Evolutionary conservation across 306 rosid species (phyloP), one percentile per base, ranked within the genome.

Genomic region (Alnus glutinosa): DNA sequence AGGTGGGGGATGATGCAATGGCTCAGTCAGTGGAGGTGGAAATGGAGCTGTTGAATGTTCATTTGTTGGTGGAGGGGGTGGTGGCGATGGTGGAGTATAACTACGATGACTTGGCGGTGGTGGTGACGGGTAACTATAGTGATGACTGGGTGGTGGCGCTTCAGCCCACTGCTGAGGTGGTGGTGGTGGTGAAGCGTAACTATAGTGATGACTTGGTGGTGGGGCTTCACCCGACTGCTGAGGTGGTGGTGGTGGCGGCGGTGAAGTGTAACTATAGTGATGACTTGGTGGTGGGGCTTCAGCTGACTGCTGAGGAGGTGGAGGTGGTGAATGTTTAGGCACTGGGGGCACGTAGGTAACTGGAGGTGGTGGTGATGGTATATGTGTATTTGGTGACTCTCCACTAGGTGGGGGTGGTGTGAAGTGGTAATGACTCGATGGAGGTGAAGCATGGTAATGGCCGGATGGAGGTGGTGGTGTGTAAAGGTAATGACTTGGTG

Each of bases 41-140:
- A 51, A 11, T 23, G 75, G 55, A 50, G 55, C 59, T 54, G 58
- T 54, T 14, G 58, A 54, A 54, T 54, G 58, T 16, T 18, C 19
- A 16, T 54, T 54, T 18, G 59, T 16, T 2, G 6, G 59, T 6
- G 59, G 59, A 54, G 59, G 59, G 11, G n/a, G 69, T 15, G 82
- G 77, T 36, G 44, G 14, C 9, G 34, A 46, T 51, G 70, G 69
- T 36, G 77, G 77, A 8, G 32, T 34, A 36, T 63, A 63, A 32
- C n/a, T 11, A 32, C 13, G 46, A 63, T 63, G 18, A 61, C 37
- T 13, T 30, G 69, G 63, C 0, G 79, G 67, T 0, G 84, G 73
- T 7, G 81, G 78, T 61, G 73, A 39, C 48, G 68, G 8, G 68
- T 28, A 37, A 79, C 19, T 49, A 36, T 76, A 55, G 50, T 48